Base-by-base conservation (phyloP, 2,329 filamentous ascomycete species). In the Scedosporium dehoogii region DNA sequence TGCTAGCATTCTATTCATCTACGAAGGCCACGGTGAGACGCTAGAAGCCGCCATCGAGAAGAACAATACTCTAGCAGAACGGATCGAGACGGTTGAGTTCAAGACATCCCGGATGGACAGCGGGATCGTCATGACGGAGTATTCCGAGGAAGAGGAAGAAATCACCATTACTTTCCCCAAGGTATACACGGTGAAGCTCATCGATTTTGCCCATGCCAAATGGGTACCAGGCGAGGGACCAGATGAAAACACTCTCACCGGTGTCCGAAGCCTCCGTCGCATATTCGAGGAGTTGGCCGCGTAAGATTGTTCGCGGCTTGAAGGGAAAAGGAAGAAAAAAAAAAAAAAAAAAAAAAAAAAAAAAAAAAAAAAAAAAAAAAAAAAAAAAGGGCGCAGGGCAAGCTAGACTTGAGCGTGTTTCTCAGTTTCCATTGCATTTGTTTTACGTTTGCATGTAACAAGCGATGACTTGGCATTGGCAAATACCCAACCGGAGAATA, bases 181-280 rank as follows among this genome's bases (percentile, higher is more conserved):
- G 1, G 84, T 96, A 53, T 91, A 88, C 69, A 83, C 85, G 12
- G 80, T 97, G 59, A 94, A 93, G 71, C 81, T 99, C 66, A 99
- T 99, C 68, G 94, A 99, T 73, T 99, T 99, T 80, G 94, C 94
- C 1, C 94, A 99, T 74, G 94, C 94, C 10, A 77, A 80, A 59
- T 97, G 89, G 87, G 88, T 85, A 1, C 89, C 90, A 0, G 91
- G 91, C 1, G 76, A 88, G 69, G 93, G 93, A 0, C 88, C 89
- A 0, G 94, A 99, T 72, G 88, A 96, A 75, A 97, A 97, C 70
- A 78, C 83, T 14, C 78, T 97, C 38, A 78, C 78, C 42, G 92
- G 92, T 0, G 84, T 97, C 65, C 80, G 86, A 70, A 93, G 82
- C 70, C 77, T 93, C 44, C 79, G 83, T 60, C 79, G 80, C 64